phyloP scores from a whole-genome alignment of 2,329 filamentous ascomycete species.

The Claviceps fusiformis region DNA sequence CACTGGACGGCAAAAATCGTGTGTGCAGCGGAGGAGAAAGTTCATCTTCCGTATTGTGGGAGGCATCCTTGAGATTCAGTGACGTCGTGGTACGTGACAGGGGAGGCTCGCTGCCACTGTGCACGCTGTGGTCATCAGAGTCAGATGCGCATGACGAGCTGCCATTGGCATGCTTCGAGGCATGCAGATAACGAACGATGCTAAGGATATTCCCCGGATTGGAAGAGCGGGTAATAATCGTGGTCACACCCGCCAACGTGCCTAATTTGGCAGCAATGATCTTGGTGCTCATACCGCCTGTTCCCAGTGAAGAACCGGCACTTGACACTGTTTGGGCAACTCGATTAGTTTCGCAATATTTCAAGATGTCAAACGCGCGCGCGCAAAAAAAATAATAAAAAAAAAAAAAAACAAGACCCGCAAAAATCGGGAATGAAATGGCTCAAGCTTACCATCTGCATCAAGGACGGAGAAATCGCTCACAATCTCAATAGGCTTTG shows the following conservation, averaged over 20 bases:
- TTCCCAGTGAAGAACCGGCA: slow-evolving; percentile 77
- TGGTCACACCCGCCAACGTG: slow-evolving; percentile 88
- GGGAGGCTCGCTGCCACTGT: slow-evolving; percentile 8
- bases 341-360: slow-evolving; percentile 8
- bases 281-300: slow-evolving; percentile 95
- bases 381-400: neutral
- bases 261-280: slow-evolving; percentile 86
- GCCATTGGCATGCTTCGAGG: slow-evolving; percentile 7
- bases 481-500: slow-evolving; percentile 80
- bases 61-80: slow-evolving; percentile 19
- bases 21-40: slow-evolving; percentile 56
- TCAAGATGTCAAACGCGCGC: too few species aligned
- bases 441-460: slow-evolving; percentile 51
- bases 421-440: neutral
- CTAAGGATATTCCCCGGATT: slow-evolving; percentile 81
- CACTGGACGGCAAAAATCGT: slow-evolving; percentile 71
- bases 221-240: slow-evolving; percentile 87
- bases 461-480: slow-evolving; percentile 72
- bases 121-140: slow-evolving; percentile 11
- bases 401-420: neutral
- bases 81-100: slow-evolving; percentile 30
- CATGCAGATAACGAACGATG: slow-evolving; percentile 71
- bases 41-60: slow-evolving; percentile 11
- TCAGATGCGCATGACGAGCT: slow-evolving; percentile 3
- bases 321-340: slow-evolving; percentile 51